A percentile compares a stretch with the other conserved stretches of the same genome.
Evolutionary conservation across 352 stramenopile genomes (phyloP).

Genomic region (Globisporangium viniferum): DNA sequence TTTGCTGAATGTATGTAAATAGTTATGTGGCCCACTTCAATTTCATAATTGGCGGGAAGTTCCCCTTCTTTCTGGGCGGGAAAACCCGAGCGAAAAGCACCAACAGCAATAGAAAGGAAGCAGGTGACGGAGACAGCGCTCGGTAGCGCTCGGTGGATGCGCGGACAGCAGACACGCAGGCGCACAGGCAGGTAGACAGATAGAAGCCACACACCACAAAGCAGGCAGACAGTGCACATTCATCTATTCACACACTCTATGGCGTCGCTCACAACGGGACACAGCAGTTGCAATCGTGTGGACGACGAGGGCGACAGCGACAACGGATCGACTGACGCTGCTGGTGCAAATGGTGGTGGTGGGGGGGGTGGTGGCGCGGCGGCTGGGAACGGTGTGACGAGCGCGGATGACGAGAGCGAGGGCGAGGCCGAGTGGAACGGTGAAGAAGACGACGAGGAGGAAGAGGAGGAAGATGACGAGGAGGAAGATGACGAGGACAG

Average conservation of each 20-base stretch:
- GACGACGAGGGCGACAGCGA: background rate
- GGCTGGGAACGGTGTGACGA: slow-evolving; percentile 4
- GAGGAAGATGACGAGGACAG: slow-evolving; percentile 19
- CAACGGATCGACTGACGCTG: background rate
- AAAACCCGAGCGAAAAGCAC: background rate
- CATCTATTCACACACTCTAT: background rate
- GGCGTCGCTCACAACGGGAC: slow-evolving; percentile 7
- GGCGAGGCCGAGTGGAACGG: slow-evolving; percentile 27
- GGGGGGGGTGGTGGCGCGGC: too few species aligned
- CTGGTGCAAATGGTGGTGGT: background rate
- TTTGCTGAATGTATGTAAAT: background rate
- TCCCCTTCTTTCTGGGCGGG: background rate
- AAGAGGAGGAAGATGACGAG: slow-evolving; percentile 17
- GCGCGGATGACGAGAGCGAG: slow-evolving; percentile 13
- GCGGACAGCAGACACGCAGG: background rate
- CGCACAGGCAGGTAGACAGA: background rate
- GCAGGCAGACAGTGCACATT: background rate
- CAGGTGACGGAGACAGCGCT: background rate
- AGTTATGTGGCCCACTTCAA: slow-evolving; percentile 13
- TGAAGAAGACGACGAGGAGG: slow-evolving; percentile 1
- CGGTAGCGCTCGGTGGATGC: slow-evolving; percentile 2
- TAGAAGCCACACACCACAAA: background rate
- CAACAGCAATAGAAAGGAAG: background rate
- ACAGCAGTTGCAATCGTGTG: background rate
- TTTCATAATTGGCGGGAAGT: slow-evolving; percentile 11